Conservation (phyloP, 768 basidiomycete genomes). For the Mycena olivaceomarginata region DNA sequence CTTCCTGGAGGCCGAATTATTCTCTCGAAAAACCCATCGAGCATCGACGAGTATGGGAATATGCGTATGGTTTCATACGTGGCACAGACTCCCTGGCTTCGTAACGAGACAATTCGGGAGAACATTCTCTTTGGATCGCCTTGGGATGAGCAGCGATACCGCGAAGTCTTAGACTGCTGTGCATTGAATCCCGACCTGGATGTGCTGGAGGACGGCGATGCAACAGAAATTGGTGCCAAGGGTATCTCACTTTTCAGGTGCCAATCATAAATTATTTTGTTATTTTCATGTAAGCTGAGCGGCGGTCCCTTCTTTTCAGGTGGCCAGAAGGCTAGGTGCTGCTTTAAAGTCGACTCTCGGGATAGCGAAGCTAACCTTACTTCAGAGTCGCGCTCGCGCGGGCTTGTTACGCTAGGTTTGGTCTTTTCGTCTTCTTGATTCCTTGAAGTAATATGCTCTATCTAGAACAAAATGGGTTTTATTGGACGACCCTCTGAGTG, state of each 20-base stretch:
- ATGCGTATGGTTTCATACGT: slow-evolving; percentile 82
- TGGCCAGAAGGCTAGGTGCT: slow-evolving; percentile 78
- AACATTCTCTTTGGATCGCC: slow-evolving; percentile 89
- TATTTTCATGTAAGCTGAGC: background rate
- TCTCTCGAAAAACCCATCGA: slow-evolving; percentile 77
- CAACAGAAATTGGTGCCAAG: slow-evolving; percentile 88
- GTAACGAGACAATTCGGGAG: slow-evolving; percentile 83
- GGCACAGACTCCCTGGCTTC: slow-evolving; percentile 82
- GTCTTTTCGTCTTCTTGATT: background rate
- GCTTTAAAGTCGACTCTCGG: background rate
- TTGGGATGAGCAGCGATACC: slow-evolving; percentile 83
- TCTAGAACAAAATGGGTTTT: slow-evolving; percentile 65
- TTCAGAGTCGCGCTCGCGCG: slow-evolving; percentile 77
- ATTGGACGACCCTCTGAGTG: slow-evolving; percentile 77
- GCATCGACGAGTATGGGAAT: slow-evolving; percentile 75
- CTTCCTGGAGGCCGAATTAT: slow-evolving; percentile 70
- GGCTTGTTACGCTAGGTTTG: slow-evolving; percentile 70
- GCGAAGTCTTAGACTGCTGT: slow-evolving; percentile 86
- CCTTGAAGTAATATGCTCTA: background rate
- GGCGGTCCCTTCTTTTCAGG: slow-evolving; percentile 51
- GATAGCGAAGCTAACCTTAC: background rate
- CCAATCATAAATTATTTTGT: background rate
- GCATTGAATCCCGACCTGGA: slow-evolving; percentile 88
- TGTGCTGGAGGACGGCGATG: slow-evolving; percentile 90
- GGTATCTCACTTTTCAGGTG: slow-evolving; percentile 44